Evolutionary conservation across 2,329 filamentous ascomycete species (phyloP).

Genomic region (Thielaviopsis cerberus): DNA sequence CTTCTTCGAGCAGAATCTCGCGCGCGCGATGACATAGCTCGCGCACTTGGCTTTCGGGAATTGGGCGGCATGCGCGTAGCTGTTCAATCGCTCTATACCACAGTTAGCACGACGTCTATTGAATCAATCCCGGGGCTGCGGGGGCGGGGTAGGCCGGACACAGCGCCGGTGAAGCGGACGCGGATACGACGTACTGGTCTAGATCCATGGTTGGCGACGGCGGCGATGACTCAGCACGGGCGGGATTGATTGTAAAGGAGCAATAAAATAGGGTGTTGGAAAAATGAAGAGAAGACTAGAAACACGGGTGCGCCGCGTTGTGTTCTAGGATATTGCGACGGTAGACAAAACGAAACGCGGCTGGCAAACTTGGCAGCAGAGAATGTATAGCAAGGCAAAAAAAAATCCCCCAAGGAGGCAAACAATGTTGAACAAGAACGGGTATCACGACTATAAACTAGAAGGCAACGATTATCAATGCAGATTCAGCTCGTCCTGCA

Average conservation of each 20-base stretch:
- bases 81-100: constrained; percentile 68
- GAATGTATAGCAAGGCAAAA: not conserved
- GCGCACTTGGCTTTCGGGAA: constrained; percentile 85
- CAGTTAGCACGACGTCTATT: not conserved
- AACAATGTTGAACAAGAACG: not conserved
- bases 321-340: not conserved
- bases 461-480: not conserved
- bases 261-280: not conserved
- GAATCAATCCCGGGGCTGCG: constrained; percentile 8
- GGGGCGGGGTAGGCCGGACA: not conserved
- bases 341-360: not conserved
- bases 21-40: constrained; percentile 95
- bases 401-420: too few relatives aligned
- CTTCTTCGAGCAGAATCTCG: constrained; percentile 90
- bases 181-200: constrained; percentile 48
- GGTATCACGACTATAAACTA: not conserved
- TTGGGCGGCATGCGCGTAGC: constrained; percentile 84
- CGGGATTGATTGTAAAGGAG: not conserved
- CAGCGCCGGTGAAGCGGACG: not conserved
- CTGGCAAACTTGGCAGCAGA: not conserved
- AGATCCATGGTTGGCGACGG: constrained; percentile 64
- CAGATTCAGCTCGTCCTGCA: too few relatives aligned
- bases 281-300: not conserved
- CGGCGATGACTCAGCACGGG: not conserved
- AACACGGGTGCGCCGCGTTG: not conserved